Percentiles rank a stretch among this genome's conserved stretches.
Conservation (phyloP, 2,329 filamentous ascomycete species). For the Pseudogymnoascus sp. region DNA sequence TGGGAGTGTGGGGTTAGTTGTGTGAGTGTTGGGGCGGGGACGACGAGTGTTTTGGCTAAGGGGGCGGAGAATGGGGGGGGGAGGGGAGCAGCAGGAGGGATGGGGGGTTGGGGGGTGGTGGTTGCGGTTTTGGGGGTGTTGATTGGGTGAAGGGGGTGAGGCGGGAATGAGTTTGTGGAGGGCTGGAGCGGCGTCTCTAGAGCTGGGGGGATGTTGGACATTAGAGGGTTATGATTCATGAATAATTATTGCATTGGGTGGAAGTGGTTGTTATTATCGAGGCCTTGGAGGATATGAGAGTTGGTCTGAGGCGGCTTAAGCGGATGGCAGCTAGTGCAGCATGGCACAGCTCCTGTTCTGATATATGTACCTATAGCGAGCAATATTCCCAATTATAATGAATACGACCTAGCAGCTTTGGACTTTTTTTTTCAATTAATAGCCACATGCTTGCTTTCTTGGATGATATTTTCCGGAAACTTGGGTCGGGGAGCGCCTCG, state of each 20-base stretch:
- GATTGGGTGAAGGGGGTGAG: not conserved
- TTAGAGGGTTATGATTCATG: not conserved
- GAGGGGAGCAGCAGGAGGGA: not conserved
- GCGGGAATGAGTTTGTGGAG: not conserved
- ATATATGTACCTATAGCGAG: not conserved
- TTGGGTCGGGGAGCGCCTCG: not conserved
- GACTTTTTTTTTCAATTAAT: not conserved
- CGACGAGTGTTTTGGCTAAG: conserved; percentile 32
- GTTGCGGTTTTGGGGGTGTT: not conserved
- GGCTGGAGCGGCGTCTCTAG: not conserved
- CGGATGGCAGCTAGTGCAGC: not conserved
- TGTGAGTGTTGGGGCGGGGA: conserved; percentile 49
- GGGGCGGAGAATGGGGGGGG: not conserved
- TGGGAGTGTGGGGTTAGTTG: conserved; percentile 72
- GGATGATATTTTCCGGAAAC: not conserved
- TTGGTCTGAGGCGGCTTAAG: not conserved
- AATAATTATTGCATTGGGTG: not conserved
- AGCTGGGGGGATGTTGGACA: not conserved
- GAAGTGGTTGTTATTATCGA: not conserved
- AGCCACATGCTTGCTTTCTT: not conserved
- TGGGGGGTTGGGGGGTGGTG: not conserved
- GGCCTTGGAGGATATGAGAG: not conserved
- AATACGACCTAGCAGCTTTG: not conserved
- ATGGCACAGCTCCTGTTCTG: not conserved
- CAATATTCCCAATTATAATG: not conserved